Evolutionary conservation across 768 basidiomycete species (phyloP), one percentile per base, ranked within the genome.

Genomic region (Russula virescens): DNA sequence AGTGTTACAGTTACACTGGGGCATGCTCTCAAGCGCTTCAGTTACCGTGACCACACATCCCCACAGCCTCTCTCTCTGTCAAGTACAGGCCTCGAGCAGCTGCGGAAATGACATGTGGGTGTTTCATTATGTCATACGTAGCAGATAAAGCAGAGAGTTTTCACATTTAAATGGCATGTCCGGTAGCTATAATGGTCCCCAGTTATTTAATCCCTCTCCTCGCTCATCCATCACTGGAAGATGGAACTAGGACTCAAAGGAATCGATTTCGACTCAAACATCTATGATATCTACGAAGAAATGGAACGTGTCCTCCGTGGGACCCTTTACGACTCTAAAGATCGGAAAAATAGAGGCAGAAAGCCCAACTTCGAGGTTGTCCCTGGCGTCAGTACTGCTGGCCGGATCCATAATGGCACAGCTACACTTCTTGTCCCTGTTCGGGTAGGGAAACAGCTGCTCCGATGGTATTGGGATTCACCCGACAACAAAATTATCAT

Each of bases 311-410:
- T 86, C 46, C 72, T 91, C 0, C 89, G 90, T 65, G 78, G 79
- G 13, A 75, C 79, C 35, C 83, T 84, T 66, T 73, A 74, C 62
- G 67, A 72, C 45, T 73, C 76, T 5, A 67, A 71, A 23, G 69
- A 74, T 40, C 72, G 75, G n/a, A 72, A 60, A 68, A 73, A 16
- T 45, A 52, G 55, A 69, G 73, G 31, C n/a, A 47, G 58, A 43
- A 25, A 53, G n/a, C 75, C 87, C 49, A 91, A 91, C 66, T 91
- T 90, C 73, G 68, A 74, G 51, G 81, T 91, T 56, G 68, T 61
- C 23, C 75, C 89, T 11, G 79, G 83, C 49, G 70, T 74, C 60
- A 78, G 78, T 61, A 72, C 72, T 0, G 78, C 77, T 11, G 82
- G 83, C 3, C 75, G 82, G 21, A 75, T 81, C 14, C 88, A 90